Evolutionary conservation across 1,284 basidiomycete species (phyloP), one percentile per base, ranked within the genome.

Genomic region (Leccinum discolor): DNA sequence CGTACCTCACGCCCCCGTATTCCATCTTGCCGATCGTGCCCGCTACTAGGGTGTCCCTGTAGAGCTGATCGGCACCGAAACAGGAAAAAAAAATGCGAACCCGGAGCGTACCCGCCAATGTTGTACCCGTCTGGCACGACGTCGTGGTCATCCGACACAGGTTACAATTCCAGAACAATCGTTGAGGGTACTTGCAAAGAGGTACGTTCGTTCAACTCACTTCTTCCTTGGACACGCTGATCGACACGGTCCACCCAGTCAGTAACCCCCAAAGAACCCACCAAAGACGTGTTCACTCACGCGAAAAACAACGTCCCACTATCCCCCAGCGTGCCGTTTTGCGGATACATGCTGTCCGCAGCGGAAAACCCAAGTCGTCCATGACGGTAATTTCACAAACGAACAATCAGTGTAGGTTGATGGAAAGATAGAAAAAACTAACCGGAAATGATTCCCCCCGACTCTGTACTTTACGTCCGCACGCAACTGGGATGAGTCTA

Each of bases 361-460:
- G 2, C 42, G 21, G 26, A 21, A 11, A 18, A 16, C 21, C 42
- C 56, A 65, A 14, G 10, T 29, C 26, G 16, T 26, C 21, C 14
- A 58, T 12, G 56, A 32, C 32, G 32, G 32, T 32, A 32, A 32
- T 32, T 32, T 32, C 32, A 32, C 32, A 32, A 32, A 32, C 32
- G 32, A 32, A 32, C 32, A 32, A 26, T 56, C 52, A 56, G 52
- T 56, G 14, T 8, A 16, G 32, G 32, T 32, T 16, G 52, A 58
- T 6, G 26, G 5, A 18, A 32, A 18, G 10, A 29, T 2, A 35
- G 32, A 32, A 58, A 32, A 57, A 18, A 21, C 66, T 47, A 64
- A 86, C 86, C 88, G 80, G 71, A 90, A 85, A 72, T 90, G 89
- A 71, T 90, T 88, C 0, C 88, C 90, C 3, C 90, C 89, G 44